Evolutionary conservation across 108 stramenopile species (phyloP), one percentile per base, ranked within the genome.

Genomic region (Cyclotella atomus): DNA sequence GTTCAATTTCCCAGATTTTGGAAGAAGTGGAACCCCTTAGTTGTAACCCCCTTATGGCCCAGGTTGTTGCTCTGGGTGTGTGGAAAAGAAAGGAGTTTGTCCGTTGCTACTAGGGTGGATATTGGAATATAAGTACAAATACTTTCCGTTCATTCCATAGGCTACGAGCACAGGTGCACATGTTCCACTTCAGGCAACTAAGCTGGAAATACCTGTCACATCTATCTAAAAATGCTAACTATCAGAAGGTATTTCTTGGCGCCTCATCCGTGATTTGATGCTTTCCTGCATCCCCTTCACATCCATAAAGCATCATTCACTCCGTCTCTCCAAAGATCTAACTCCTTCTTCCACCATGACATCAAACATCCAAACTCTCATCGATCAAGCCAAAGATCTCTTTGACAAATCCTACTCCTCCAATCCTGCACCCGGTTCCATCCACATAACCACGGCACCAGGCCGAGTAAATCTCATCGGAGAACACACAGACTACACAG

Each of bases 401-500:
- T 82, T 66, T 43, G 81, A 72, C 4, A 36, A 56, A 44, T 50
- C 71, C 3, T 81, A 73, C 44, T 64, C 52, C 20, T 9, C 21
- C 19, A 65, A 63, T 46, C 67, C 17, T 0, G 9, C 17, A 7
- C 29, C 8, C 35, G 24, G 41, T 52, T 25, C 53, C 0, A 21
- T 46, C 8, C 47, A 59, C 32, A 53, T 70, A 12, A 50, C 87
- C 20, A 76, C 85, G 8, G 91, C 94, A 12, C 94, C 94, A 14
- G 94, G 94, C 35, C 83, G 94, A 8, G 94, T 95, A 68, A 95
- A 95, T 74, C 79, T 95, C 59, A 95, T 95, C 65, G 98, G 98
- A 9, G 98, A 99, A 82, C 98, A 99, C 79, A 95, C 94, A 8
- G 98, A 99, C 68, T 99, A 99, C 82, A 97, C 95, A 15, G 95